These are phyloP conservation scores for Xylaria sp. DNA, from an alignment of 495 filamentous ascomycete genomes.

Conservation along the genomic window DNA sequence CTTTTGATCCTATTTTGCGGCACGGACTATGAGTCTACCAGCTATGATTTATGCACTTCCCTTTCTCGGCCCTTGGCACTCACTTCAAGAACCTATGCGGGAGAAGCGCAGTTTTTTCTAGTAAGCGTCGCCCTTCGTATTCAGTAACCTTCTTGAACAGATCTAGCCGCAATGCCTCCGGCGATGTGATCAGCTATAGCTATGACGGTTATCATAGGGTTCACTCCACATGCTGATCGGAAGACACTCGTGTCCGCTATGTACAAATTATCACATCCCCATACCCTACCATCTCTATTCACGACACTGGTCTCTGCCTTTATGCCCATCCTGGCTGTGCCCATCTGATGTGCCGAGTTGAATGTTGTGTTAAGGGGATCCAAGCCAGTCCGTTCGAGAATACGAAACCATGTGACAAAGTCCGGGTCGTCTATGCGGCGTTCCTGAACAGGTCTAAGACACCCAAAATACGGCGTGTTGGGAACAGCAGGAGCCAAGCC, in stretches of 20 bases:
- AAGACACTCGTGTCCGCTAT: slow-evolving; percentile 80
- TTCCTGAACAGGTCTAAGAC: slow-evolving; percentile 33
- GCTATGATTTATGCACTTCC: background rate
- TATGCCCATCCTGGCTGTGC: slow-evolving; percentile 73
- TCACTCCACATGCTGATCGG: slow-evolving; percentile 78
- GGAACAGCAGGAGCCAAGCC: slow-evolving; percentile 65
- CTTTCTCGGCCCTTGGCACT: background rate
- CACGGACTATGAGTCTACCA: background rate
- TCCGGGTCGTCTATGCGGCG: slow-evolving; percentile 31
- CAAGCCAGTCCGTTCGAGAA: slow-evolving; percentile 51
- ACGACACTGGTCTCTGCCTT: slow-evolving; percentile 63
- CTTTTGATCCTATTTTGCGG: background rate
- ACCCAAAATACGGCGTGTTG: slow-evolving; percentile 64
- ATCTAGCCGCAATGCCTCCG: no score
- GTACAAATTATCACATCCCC: slow-evolving; percentile 70
- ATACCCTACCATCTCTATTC: slow-evolving; percentile 69
- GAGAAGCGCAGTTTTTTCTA: no score
- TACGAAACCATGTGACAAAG: slow-evolving; percentile 47
- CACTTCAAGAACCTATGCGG: background rate
- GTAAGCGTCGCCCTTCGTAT: no score
- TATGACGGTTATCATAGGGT: slow-evolving; percentile 85
- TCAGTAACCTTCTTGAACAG: no score
- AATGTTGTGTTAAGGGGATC: slow-evolving; percentile 57
- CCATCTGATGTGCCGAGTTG: slow-evolving; percentile 76
- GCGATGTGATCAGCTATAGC: slow-evolving; percentile 67